Base-by-base conservation (phyloP, 306 rosid species). In the Cucurbita argyrosperma region DNA sequence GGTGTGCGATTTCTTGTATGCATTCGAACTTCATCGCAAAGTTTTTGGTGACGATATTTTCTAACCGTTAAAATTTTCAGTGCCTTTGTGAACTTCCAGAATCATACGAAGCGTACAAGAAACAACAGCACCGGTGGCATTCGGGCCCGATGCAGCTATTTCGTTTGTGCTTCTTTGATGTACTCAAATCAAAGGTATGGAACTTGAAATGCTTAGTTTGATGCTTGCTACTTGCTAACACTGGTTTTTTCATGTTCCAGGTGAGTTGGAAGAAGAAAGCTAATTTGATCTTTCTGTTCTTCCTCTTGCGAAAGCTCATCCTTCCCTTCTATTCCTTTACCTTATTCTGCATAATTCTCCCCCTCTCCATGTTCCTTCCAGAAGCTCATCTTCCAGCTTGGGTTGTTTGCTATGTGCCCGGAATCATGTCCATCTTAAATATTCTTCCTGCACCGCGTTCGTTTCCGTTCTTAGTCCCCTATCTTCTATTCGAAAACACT, bases 71-170 rank as follows among this genome's bases (percentile, higher is more conserved):
- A 55, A 61, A 65, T 80, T 83, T 79, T 78, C 89, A 94, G 99
- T 90, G 99, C 87, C 97, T 91, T 73, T 94, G 99, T 84, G 97
- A 94, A 79, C 99, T 94, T 80, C 99, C 97, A 10, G 99, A 94
- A 89, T 89, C 99, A 76, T 94, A 89, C 18, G 97, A 90, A 75
- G 99, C 99, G 21, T 91, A 94, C 85, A 94, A 90, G 80, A 91
- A 94, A 78, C 99, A 94, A 84, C 99, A 94, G 71, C 95, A 94
- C 74, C 97, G 96, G 56, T 94, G 99, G 99, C 99, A 94, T 94
- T 94, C 99, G 4, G 99, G 99, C 75, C 99, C 99, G 51, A 94
- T 94, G 99, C 99, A 94, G 77, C 78, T 91, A 85, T 91, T 94
- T 75, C 97, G 97, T 23, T 55, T 91, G 85, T 90, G 96, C 76